A percentile compares a stretch with the other conserved stretches of the same genome.
These are phyloP conservation scores for Blastocystis sp. DNA, from an alignment of 352 stramenopile species.

Conservation along the genomic window DNA sequence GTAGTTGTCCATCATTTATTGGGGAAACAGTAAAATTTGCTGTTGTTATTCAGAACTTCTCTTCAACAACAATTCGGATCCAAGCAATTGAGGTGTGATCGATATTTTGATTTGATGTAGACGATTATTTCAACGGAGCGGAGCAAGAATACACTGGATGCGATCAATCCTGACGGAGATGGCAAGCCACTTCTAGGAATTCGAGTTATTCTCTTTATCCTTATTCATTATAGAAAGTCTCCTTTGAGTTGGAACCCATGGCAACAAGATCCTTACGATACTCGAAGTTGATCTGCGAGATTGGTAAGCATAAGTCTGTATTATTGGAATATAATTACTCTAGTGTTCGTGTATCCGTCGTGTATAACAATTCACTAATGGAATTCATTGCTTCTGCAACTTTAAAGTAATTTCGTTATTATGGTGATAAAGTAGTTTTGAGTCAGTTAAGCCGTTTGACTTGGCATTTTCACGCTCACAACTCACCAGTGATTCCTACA, in stretches of 20 bases:
- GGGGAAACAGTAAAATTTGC: slow-evolving; percentile 24
- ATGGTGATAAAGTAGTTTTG: background rate
- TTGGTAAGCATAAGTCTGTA: slow-evolving; percentile 9
- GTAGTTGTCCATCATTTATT: slow-evolving; percentile 13
- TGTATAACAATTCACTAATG: slow-evolving; percentile 38
- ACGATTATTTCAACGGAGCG: background rate
- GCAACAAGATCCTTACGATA: slow-evolving; percentile 22
- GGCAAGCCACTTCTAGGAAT: background rate
- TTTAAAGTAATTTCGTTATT: background rate
- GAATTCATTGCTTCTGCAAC: background rate
- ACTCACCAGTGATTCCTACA: background rate
- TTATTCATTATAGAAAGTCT: too few relatives aligned
- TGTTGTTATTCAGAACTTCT: background rate
- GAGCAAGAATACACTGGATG: background rate
- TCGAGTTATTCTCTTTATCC: background rate
- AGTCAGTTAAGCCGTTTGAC: slow-evolving; percentile 31
- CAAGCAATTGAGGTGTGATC: slow-evolving; percentile 2
- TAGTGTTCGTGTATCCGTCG: background rate
- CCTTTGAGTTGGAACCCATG: background rate
- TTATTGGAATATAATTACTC: background rate
- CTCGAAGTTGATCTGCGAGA: background rate
- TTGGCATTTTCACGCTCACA: slow-evolving; percentile 7
- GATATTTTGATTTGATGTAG: background rate
- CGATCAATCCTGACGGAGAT: background rate
- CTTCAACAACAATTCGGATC: background rate